Base-by-base conservation (phyloP, 371 early-diverging fungal genomes). In the Parasitella parasitica region DNA sequence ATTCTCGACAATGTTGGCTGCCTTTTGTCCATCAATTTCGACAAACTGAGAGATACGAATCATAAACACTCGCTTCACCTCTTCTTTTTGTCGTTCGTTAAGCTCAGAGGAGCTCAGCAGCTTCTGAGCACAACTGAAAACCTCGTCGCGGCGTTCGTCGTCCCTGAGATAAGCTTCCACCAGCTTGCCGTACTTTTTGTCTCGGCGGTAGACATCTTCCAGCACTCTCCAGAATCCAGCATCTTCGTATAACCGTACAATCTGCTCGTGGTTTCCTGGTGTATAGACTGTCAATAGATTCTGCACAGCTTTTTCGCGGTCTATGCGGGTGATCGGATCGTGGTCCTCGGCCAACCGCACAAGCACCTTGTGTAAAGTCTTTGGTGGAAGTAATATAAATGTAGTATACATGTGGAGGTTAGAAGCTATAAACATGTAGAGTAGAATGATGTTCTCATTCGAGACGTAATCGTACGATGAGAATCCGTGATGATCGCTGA, bases 141-240 rank as follows among this genome's bases (percentile, higher is more conserved):
- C 79, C 53, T 77, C 74, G 4, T 71, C 35, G 0, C 75, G 76
- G 36, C 88, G 76, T 26, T 76, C 80, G 5, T 81, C 80, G 65
- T 93, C 94, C 48, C 85, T 82, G 35, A 93, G 70, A 55, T 86
- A 91, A 30, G 88, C 86, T 27, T 81, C 78, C 0, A 92, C 77
- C 48, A 91, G 69, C 24, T 83, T 79, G 5, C 91, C 90, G 62
- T 83, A 91, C 46, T 82, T 83, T 48, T 78, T 82, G 26, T 85
- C 83, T 7, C 76, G 74, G 7, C 84, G 82, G 59, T 89, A 86
- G 9, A 89, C 78, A 35, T 80, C 74, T 63, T 92, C 91, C 27
- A 89, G 67, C 7, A 91, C 88, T 49, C 83, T 77, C 86, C 89
- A 94, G 65, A 91, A 88, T 0, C 86, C 84, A 6, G 87, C 88